Evolutionary conservation across 1,284 basidiomycete species (phyloP), one percentile per base, ranked within the genome.

Genomic region (Volvariella volvacea): DNA sequence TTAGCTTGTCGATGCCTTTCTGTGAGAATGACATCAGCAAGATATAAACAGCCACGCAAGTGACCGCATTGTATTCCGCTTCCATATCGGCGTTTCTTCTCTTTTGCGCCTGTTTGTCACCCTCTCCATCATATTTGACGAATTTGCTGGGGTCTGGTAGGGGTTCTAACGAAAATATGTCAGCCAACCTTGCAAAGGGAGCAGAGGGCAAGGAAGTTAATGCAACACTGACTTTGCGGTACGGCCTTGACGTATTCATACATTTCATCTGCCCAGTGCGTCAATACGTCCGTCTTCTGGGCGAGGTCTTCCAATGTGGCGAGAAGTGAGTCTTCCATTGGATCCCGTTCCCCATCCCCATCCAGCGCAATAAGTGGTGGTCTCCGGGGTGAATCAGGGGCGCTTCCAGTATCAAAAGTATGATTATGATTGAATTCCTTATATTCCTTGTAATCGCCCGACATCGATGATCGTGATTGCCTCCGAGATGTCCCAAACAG

Each of bases 221-320:
- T 12, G 6, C 30, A 39, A 36, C 45, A 70, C 85, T 42, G 52
- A 88, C 85, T 88, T 62, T 86, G 80, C 19, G 84, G 83, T 34
- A 86, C 68, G 17, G 79, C 80, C 63, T 80, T 89, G 39, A 88
- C 80, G 62, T 80, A 82, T 44, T 89, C 82, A 50, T 95, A 86
- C 77, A 93, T 90, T 61, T 87, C 81, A 63, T 98, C 94, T 28
- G 90, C 95, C 77, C 94, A 94, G 51, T 90, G 86, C 43, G 88
- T 88, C 44, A 98, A 68, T 30, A 95, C 92, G 50, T 90, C 88
- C 19, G 94, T 93, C 74, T 98, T 98, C 71, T 96, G 92, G 8
- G 92, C 94, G 0, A 93, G 65, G 51, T 95, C 89, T 59, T 97
- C 93, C 32, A 98, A 69, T 16, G 66, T 63, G 2, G 71, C 77